Conservation (phyloP, 495 filamentous ascomycete genomes). For the Geoglossum glabrum region DNA sequence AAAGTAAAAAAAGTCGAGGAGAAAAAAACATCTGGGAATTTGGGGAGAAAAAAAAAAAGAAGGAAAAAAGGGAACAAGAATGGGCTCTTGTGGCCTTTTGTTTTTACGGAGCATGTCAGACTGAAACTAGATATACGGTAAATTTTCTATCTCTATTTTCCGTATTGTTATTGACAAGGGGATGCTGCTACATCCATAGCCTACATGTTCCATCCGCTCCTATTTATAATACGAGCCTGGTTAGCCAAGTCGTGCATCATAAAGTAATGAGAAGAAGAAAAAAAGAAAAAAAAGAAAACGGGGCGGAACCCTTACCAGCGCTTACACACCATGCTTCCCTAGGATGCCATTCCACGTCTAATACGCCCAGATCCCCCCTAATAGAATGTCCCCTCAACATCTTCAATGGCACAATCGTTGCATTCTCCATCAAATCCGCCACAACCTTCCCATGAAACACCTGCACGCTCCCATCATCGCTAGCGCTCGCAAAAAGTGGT, state of each 20-base stretch:
- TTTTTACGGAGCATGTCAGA: too few species aligned
- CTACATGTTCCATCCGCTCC: conserved; percentile 71
- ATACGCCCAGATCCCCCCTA: conserved; percentile 58
- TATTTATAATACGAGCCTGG: not conserved
- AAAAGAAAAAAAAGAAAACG: too few species aligned
- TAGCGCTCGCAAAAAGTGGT: conserved; percentile 81
- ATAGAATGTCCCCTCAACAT: conserved; percentile 72
- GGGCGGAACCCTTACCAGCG: conserved; percentile 38
- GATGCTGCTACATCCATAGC: conserved; percentile 36
- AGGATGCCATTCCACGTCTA: conserved; percentile 92
- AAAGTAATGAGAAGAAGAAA: not conserved
- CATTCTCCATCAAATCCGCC: conserved; percentile 83
- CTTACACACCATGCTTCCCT: conserved; percentile 81
- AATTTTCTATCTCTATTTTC: not conserved
- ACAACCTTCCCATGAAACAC: conserved; percentile 94
- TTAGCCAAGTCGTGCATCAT: not conserved
- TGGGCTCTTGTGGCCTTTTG: too few species aligned
- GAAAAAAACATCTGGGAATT: too few species aligned
- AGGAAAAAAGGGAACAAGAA: too few species aligned
- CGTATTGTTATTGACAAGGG: not conserved
- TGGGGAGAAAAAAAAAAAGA: too few species aligned
- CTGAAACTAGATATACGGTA: too few species aligned
- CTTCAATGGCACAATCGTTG: conserved; percentile 88
- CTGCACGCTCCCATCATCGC: conserved; percentile 83
- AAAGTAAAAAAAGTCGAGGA: too few species aligned